Evolutionary conservation across 2,329 filamentous ascomycete species (phyloP), one percentile per base, ranked within the genome.

Genomic region (Xylariaceae sp.): DNA sequence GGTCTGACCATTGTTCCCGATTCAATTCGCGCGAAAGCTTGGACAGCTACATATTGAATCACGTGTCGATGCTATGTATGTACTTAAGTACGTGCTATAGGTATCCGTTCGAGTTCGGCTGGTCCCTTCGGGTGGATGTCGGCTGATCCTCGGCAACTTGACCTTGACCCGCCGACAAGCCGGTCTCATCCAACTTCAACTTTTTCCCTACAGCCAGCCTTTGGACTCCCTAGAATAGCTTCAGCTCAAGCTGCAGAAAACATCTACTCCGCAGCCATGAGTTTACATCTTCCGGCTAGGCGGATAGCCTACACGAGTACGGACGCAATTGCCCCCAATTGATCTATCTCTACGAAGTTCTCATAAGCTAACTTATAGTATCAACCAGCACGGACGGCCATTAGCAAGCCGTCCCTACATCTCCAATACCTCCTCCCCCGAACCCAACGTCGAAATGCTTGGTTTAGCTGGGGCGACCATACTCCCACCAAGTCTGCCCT

Each of bases 221-320:
- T 32, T 4, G 23, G 44, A 26, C 44, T 26, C 32, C 12, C 32
- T 37, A 12, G 32, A 29, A 37, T 20, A 41, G 40, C 43, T 52
- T 50, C 50, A 48, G 40, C 23, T 52, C 37, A 41, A 52, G 52
- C 46, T 21, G 29, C 50, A 56, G 41, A 48, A 46, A 44, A 62
- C 54, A 53, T 51, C 43, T 50, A 58, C 49, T 52, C 60, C 60
- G 61, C 63, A 68, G 69, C 61, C 70, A 91, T 91, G 88, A 89
- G 80, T 75, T 74, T 88, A 67, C 81, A 82, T 73, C 75, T 86
- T 69, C 85, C 87, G 65, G 79, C 85, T 67, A 77, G 84, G 77
- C 83, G 82, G 76, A 75, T 88, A 65, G 77, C 81, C 53, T 77
- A 79, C 68, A 78, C 81, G 71, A 84, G 88, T 90, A 80, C 54